Evolutionary conservation across 208 protist species (phyloP).

Genomic region (Leishmania gerbilli): DNA sequence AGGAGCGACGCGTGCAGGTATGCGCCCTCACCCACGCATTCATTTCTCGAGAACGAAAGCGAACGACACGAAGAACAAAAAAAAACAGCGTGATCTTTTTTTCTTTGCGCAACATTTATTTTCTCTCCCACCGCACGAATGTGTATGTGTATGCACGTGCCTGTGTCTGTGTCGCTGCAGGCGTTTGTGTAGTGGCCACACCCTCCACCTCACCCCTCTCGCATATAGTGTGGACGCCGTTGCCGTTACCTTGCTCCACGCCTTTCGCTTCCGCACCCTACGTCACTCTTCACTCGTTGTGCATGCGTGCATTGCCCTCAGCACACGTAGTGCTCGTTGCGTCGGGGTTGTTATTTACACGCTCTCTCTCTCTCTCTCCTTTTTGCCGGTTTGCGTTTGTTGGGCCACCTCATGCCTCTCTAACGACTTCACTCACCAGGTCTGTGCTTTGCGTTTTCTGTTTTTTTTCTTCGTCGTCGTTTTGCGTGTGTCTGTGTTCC

Average conservation of each 20-base stretch:
- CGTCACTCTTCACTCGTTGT: not conserved
- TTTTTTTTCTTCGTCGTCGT: not conserved
- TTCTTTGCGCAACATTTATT: not conserved
- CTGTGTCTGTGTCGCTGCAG: not conserved
- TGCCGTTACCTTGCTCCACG: not conserved
- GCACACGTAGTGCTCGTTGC: not conserved
- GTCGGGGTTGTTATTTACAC: not conserved
- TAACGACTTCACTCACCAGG: not conserved
- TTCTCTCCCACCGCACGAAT: not conserved
- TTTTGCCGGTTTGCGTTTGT: not conserved
- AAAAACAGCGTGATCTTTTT: too few species aligned
- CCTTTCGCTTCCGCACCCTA: not conserved
- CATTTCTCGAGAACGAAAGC: not conserved
- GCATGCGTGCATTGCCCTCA: not conserved
- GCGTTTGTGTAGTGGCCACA: not conserved
- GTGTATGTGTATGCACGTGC: not conserved
- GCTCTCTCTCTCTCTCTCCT: not conserved
- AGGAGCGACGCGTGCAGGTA: not conserved
- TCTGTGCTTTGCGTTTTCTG: not conserved
- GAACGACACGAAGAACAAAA: not conserved
- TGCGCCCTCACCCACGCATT: not conserved
- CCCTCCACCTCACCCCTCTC: not conserved
- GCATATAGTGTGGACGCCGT: not conserved
- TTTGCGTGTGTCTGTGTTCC: not conserved
- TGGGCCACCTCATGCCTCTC: not conserved